Base-by-base conservation (phyloP, 306 rosid species). In the Sphenostylis stenocarpa region DNA sequence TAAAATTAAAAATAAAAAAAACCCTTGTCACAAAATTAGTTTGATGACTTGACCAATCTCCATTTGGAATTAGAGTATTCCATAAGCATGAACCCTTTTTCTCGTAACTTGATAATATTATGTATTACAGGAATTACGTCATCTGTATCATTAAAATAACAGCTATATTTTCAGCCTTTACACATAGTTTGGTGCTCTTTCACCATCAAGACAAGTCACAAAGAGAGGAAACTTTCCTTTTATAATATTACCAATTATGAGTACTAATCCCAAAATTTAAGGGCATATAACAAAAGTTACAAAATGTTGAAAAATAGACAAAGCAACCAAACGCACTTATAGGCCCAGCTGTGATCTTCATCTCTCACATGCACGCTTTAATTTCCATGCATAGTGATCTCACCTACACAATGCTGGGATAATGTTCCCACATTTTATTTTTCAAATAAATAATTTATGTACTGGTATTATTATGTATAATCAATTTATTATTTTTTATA, bases 81-180 rank as follows among this genome's bases (percentile, higher is more conserved):
- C 53, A 31, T 24, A 53, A 53, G 7, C 67, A 67, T 51, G 38
- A 76, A 65, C 66, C 53, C 20, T 19, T 39, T 45, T 41, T 51
- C 53, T 57, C 64, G 34, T 62, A 53, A 64, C 55, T 76, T 69
- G n/a, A 12, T 3, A 41, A 41, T 1, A 39, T 76, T 51, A 48
- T 43, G 81, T 29, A 66, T 72, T 67, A 33, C 2, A 26, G 57
- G 70, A 3, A 68, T 44, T 81, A 61, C 61, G 57, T 63, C 57
- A n/a, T n/a, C n/a, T n/a, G n/a, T 73, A 69, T 81, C 47, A 74
- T 81, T 75, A 73, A 67, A 73, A 57, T 60, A 55, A 34, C 73
- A 78, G 79, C 81, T 55, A 75, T 38, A 85, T 39, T 60, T 48
- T 47, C 79, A 28, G 85, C 73, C 41, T 73, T 67, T 77, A 77